These are phyloP conservation scores for Neurospora tetrasperma DNA, from an alignment of 495 filamentous ascomycete genomes.

Conservation along the genomic window DNA sequence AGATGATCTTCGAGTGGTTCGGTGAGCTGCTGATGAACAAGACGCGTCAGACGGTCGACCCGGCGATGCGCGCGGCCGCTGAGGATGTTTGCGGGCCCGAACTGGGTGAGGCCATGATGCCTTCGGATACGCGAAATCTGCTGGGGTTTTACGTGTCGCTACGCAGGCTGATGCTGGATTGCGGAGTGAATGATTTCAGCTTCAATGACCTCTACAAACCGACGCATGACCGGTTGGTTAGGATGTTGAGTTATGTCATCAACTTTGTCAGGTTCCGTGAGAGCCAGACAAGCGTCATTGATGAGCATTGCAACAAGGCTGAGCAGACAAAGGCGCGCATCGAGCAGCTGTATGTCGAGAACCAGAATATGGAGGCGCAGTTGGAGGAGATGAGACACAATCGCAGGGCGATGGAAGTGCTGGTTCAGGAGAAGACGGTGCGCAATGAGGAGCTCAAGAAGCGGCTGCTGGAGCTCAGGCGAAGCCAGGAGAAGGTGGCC, in stretches of 20 bases:
- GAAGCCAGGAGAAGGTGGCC: constrained; percentile 67
- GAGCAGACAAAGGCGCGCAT: constrained; percentile 78
- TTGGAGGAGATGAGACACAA: constrained; percentile 73
- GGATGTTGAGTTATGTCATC: constrained; percentile 92
- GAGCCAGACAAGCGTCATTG: constrained; percentile 72
- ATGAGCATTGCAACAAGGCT: constrained; percentile 82
- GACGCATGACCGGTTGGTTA: constrained; percentile 74
- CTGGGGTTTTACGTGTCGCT: constrained; percentile 87
- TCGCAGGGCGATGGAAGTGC: constrained; percentile 63
- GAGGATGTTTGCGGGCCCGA: constrained; percentile 74
- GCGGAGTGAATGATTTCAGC: constrained; percentile 85
- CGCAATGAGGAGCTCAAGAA: constrained; percentile 79
- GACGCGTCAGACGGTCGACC: constrained; percentile 82
- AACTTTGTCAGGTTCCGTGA: constrained; percentile 97
- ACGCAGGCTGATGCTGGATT: constrained; percentile 68
- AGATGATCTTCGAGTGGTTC: constrained; percentile 96
- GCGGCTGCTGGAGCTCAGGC: constrained; percentile 62
- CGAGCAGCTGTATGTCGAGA: constrained; percentile 74
- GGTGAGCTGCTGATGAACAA: constrained; percentile 86
- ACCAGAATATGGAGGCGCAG: constrained; percentile 71
- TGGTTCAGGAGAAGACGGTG: constrained; percentile 68
- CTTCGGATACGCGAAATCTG: constrained; percentile 76
- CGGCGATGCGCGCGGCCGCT: constrained; percentile 81
- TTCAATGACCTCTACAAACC: constrained; percentile 85
- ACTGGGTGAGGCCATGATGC: constrained; percentile 63